Conservation (phyloP, 2,329 filamentous ascomycete species). For the Magnaporthiopsis rhizophila region DNA sequence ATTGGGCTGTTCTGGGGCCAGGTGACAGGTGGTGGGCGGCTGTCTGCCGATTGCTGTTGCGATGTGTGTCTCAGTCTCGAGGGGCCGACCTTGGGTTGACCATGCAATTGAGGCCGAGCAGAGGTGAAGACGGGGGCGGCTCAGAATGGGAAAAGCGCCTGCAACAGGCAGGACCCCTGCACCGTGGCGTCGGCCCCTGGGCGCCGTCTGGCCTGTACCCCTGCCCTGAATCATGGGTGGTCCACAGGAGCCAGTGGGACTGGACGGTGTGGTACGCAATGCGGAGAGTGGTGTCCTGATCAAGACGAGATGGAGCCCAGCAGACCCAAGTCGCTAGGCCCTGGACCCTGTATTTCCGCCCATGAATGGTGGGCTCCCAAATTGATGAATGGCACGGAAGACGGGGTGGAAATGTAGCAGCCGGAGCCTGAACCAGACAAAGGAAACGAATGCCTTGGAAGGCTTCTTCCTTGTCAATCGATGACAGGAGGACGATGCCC, state of each 20-base stretch:
- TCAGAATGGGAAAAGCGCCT: conserved; percentile 6
- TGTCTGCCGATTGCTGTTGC: conserved; percentile 23
- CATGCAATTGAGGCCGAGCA: conserved; percentile 11
- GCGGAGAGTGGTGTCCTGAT: conserved; percentile 5
- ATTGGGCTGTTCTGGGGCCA: conserved; percentile 7
- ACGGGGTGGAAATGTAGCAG: not conserved
- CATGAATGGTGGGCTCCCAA: not conserved
- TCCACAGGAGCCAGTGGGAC: not conserved
- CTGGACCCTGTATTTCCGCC: not conserved
- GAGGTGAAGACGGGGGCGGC: conserved; percentile 3
- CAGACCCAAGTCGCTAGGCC: too few species aligned
- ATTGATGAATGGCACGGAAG: not conserved
- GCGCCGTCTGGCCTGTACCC: not conserved
- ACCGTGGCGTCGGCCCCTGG: not conserved
- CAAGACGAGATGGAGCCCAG: not conserved
- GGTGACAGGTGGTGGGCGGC: not conserved
- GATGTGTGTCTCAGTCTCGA: conserved; percentile 31
- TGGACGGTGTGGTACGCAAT: conserved; percentile 6
- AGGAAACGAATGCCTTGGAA: not conserved
- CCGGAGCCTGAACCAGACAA: not conserved
- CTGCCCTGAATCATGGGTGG: not conserved
- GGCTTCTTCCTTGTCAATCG: not conserved
- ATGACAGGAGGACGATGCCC: not conserved
- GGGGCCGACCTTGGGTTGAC: conserved; percentile 10
- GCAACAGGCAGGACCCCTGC: not conserved